Evolutionary conservation across 2,329 filamentous ascomycete genomes (phyloP), one percentile per base, ranked within the genome.

Genomic region (Trichoderma endophyticum): DNA sequence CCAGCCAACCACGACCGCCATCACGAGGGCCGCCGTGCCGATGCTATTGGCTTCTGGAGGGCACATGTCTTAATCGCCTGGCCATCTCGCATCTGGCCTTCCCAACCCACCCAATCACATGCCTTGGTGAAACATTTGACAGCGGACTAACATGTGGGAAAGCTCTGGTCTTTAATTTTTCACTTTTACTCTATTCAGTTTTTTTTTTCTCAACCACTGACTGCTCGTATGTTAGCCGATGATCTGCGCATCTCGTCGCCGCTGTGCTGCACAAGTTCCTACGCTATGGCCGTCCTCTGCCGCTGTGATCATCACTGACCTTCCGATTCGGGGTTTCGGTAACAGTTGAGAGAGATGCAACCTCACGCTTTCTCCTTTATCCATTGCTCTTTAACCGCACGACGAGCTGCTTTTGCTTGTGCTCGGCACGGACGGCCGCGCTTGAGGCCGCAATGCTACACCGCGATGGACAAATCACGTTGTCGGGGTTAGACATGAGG

Each of bases 41-140:
- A 39, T 60, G 69, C 69, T 11, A 71, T 71, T 71, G 69, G 69
- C 61, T 61, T 70, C 57, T 59, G 7, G 21, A 34, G 12, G 57
- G 56, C 67, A 70, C 67, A 70, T 70, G 67, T 70, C 66, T 69
- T 18, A 36, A 62, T 24, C 24, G 36, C 24, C 36, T 34, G 28
- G 57, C 28, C 36, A 43, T 60, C 57, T 62, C 26, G 26, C 66
- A 62, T 59, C 66, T 61, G 60, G 43, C 28, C 56, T 14, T 43
- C 39, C 18, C 32, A 4, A 24, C 24, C 48, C 28, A 9, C 66
- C 66, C 66, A 69, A 69, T 69, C 34, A 54, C 21, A 61, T 69
- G n/a, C 39, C 56, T 32, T 60, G 24, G 56, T 60, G 65, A 30
- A 69, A 61, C 66, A 43, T 43, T 56, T 32, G 26, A 34, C 32